These are phyloP conservation scores for Pseudogymnoascus pannorum DNA, from an alignment of 2,329 filamentous ascomycete genomes.

Conservation along the genomic window DNA sequence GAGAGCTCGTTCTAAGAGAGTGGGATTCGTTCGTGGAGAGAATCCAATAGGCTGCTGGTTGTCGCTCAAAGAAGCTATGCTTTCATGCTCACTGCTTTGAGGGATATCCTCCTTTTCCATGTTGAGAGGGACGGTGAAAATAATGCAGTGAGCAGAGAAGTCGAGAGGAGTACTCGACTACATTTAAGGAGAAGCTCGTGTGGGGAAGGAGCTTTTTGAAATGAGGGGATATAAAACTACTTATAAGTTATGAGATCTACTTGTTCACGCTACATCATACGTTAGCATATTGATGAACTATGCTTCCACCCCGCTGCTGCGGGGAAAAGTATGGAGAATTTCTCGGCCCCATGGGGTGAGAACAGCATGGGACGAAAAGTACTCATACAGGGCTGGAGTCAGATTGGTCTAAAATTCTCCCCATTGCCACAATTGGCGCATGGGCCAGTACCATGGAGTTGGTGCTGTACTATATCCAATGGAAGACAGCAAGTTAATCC, in stretches of 20 bases:
- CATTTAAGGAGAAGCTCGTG: background rate
- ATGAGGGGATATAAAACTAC: background rate
- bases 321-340: background rate
- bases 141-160: background rate
- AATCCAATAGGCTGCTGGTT: background rate
- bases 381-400: background rate
- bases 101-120: background rate
- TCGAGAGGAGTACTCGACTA: background rate
- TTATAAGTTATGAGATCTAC: background rate
- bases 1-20: constrained; percentile 17
- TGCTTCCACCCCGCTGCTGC: background rate
- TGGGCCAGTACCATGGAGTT: background rate
- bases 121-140: background rate
- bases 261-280: background rate
- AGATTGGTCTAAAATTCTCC: background rate
- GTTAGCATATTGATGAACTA: background rate
- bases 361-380: background rate
- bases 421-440: background rate
- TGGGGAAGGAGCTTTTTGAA: background rate
- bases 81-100: background rate
- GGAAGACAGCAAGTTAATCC: background rate
- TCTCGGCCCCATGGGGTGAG: background rate
- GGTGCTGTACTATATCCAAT: background rate
- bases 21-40: background rate
- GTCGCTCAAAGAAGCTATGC: background rate